Percentiles rank a stretch among this genome's conserved stretches.
These are phyloP conservation scores for Coemansia sp. DNA, from an alignment of 192 early-diverging fungal genomes.

Conservation along the genomic window DNA sequence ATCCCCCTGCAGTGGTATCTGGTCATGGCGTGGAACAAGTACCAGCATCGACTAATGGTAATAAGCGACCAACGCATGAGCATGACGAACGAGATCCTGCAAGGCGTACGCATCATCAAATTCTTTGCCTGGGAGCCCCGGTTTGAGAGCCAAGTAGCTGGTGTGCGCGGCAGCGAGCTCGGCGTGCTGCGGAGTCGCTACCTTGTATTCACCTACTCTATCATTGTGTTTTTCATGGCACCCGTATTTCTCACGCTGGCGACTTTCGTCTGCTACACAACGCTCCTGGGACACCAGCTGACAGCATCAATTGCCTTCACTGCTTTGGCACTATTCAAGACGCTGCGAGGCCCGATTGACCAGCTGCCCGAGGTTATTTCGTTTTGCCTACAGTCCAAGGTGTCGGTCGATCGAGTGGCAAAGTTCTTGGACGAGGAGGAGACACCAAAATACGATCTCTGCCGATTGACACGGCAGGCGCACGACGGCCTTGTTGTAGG, in stretches of 20 bases:
- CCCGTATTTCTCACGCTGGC: conserved; percentile 87
- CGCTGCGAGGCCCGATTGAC: conserved; percentile 83
- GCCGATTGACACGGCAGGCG: conserved; percentile 6
- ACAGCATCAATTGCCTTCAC: conserved; percentile 77
- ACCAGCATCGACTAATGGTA: conserved; percentile 80
- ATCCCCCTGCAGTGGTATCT: conserved; percentile 75
- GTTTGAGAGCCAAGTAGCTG: conserved; percentile 62
- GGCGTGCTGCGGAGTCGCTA: conserved; percentile 72
- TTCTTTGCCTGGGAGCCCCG: conserved; percentile 90
- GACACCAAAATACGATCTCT: conserved; percentile 45
- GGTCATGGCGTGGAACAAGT: conserved; percentile 59
- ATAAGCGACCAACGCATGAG: conserved; percentile 76
- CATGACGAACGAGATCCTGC: conserved; percentile 81
- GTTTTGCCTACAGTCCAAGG: conserved; percentile 57
- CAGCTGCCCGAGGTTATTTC: conserved; percentile 82
- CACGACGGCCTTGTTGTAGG: conserved; percentile 14
- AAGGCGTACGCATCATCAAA: conserved; percentile 94
- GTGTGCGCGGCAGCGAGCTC: conserved; percentile 75
- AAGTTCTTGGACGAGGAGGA: conserved; percentile 79
- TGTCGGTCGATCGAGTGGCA: conserved; percentile 67
- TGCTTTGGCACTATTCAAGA: conserved; percentile 86
- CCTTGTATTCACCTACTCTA: conserved; percentile 63
- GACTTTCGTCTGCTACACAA: conserved; percentile 75
- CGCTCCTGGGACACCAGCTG: conserved; percentile 56
- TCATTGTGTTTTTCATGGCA: conserved; percentile 75